Evolutionary conservation across 1,284 basidiomycete genomes (phyloP).

Genomic region (Ganoderma lingzhi): DNA sequence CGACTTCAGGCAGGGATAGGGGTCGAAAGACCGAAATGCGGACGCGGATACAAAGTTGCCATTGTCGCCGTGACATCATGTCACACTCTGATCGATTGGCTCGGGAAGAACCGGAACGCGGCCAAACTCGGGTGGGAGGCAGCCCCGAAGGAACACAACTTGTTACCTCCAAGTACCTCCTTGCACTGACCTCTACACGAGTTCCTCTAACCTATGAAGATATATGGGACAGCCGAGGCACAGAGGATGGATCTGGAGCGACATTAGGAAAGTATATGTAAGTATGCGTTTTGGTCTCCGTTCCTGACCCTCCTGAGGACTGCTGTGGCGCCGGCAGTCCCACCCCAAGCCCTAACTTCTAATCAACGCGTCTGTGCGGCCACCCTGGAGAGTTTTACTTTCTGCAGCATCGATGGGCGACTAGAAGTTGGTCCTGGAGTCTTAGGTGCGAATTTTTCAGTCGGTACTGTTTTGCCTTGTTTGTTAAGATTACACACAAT

Average conservation of each 20-base stretch:
- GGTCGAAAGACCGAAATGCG: neutral
- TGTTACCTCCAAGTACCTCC: too few species aligned
- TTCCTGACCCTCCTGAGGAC: too few species aligned
- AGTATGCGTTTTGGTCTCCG: too few species aligned
- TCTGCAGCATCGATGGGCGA: neutral
- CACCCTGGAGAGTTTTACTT: neutral
- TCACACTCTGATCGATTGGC: neutral
- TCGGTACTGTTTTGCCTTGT: neutral
- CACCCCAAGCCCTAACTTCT: too few species aligned
- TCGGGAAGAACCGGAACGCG: neutral
- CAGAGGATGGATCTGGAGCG: too few species aligned
- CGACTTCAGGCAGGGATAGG: neutral
- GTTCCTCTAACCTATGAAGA: too few species aligned
- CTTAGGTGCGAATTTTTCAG: neutral
- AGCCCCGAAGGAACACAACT: too few species aligned
- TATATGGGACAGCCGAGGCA: too few species aligned
- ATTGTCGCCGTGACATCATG: neutral
- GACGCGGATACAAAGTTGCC: neutral
- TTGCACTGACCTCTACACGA: too few species aligned
- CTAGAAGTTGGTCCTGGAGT: neutral
- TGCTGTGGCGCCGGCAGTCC: too few species aligned
- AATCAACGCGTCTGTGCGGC: too few species aligned
- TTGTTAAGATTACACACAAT: neutral
- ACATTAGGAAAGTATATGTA: too few species aligned
- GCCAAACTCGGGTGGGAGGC: neutral